Evolutionary conservation across 192 early-diverging fungal genomes (phyloP).

Genomic region (Backusella tarrabulga): DNA sequence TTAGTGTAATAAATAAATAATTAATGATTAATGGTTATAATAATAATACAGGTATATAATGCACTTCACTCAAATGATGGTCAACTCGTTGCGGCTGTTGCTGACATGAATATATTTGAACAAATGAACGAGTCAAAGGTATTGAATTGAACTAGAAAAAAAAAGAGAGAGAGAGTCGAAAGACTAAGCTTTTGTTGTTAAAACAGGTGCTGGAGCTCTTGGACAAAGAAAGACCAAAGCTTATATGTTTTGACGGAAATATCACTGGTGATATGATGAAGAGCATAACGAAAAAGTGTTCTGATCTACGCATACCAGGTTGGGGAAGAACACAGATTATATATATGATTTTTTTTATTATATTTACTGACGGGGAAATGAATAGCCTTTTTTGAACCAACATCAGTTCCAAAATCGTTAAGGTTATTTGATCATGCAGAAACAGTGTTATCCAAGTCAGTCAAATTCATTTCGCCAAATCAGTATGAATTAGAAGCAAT

Average conservation of each 20-base stretch:
- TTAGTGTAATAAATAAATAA: constrained; percentile 30
- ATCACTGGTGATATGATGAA: constrained; percentile 45
- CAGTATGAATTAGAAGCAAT: constrained; percentile 66
- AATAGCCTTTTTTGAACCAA: constrained; percentile 85
- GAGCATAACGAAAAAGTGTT: constrained; percentile 42
- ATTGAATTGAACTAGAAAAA: neutral
- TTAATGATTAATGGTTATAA: neutral
- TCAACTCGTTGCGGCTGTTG: constrained; percentile 76
- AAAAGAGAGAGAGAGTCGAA: neutral
- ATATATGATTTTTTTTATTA: neutral
- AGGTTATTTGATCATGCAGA: constrained; percentile 46
- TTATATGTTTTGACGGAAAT: constrained; percentile 81
- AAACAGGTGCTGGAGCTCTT: constrained; percentile 37
- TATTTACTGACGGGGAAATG: neutral
- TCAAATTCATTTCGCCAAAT: constrained; percentile 71
- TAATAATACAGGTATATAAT: constrained; percentile 58
- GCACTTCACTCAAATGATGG: constrained; percentile 73
- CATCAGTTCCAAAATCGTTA: constrained; percentile 80
- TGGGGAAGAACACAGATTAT: constrained; percentile 5
- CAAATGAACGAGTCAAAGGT: constrained; percentile 42
- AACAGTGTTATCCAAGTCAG: constrained; percentile 35
- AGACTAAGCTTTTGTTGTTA: neutral
- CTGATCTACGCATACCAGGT: constrained; percentile 42
- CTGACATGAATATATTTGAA: constrained; percentile 89
- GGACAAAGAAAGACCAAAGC: constrained; percentile 33